Percentiles rank a stretch among this genome's conserved stretches.
Conservation (phyloP, 768 basidiomycete genomes). For the Amanita muscaria region DNA sequence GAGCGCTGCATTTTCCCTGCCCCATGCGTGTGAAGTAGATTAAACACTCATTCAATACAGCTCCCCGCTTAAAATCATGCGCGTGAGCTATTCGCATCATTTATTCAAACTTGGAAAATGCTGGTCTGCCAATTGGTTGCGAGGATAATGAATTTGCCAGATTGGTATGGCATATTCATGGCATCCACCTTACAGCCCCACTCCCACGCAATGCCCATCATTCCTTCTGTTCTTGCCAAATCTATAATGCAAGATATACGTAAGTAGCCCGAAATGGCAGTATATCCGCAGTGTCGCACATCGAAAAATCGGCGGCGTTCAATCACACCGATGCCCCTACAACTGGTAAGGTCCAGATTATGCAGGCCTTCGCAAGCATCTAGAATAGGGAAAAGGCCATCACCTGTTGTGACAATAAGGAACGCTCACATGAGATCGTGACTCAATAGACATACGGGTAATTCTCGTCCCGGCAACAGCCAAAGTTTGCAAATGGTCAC, state of each 20-base stretch:
- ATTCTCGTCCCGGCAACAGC: slow-evolving; percentile 52
- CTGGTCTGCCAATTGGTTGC: too few species aligned
- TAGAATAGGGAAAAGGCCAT: slow-evolving; percentile 47
- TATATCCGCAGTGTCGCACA: slow-evolving; percentile 24
- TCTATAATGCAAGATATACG: slow-evolving; percentile 14
- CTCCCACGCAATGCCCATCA: too few species aligned
- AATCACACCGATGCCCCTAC: slow-evolving; percentile 48
- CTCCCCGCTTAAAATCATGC: too few species aligned
- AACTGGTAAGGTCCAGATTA: slow-evolving; percentile 58
- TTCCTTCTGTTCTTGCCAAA: slow-evolving; percentile 3
- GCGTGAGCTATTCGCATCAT: too few species aligned
- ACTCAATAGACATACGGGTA: slow-evolving; percentile 33
- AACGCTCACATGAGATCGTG: background rate
- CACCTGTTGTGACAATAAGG: slow-evolving; percentile 24
- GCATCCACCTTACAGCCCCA: too few species aligned
- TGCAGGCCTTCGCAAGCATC: slow-evolving; percentile 45
- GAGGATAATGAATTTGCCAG: too few species aligned
- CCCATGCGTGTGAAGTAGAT: too few species aligned
- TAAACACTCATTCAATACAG: too few species aligned
- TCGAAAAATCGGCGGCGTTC: slow-evolving; percentile 64
- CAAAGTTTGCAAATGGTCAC: slow-evolving; percentile 37
- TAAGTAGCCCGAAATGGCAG: too few species aligned
- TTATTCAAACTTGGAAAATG: too few species aligned
- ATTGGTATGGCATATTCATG: too few species aligned
- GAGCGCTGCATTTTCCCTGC: too few species aligned